Percentiles rank a stretch among this genome's conserved stretches.
Conservation (phyloP, 2,329 filamentous ascomycete species). For the Fusarium pseudonygamai region DNA sequence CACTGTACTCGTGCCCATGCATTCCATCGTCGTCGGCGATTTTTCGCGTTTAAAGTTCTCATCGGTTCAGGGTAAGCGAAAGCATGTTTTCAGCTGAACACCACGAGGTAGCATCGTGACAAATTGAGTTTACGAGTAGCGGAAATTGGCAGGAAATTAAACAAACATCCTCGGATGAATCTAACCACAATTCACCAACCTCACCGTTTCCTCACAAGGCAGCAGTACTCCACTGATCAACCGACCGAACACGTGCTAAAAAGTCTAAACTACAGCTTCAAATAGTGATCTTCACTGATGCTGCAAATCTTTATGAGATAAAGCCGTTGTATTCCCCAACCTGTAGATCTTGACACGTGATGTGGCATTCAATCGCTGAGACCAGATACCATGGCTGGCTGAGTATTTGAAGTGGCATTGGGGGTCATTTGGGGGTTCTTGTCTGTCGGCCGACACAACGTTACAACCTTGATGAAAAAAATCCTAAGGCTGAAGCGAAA, state of each 20-base stretch:
- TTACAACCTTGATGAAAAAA: not conserved
- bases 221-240: slow-evolving; percentile 12
- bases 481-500: not conserved
- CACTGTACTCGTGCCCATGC: fast-evolving
- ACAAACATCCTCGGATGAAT: not conserved
- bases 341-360: not conserved
- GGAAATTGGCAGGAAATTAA: slow-evolving; percentile 14
- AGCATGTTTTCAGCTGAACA: not conserved
- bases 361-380: too few species aligned
- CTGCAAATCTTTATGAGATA: fast-evolving
- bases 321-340: not conserved
- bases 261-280: not conserved
- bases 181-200: not conserved
- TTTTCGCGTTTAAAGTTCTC: not conserved
- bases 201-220: not conserved
- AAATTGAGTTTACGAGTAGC: not conserved
- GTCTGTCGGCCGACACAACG: not conserved
- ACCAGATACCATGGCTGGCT: not conserved
- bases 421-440: not conserved
- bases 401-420: not conserved
- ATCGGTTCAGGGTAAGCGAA: not conserved
- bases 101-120: not conserved
- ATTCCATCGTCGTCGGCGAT: not conserved
- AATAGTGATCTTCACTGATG: not conserved
- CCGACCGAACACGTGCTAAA: not conserved